Evolutionary conservation across 257 asterid species (phyloP).

Genomic region (Lavandula angustifolia): DNA sequence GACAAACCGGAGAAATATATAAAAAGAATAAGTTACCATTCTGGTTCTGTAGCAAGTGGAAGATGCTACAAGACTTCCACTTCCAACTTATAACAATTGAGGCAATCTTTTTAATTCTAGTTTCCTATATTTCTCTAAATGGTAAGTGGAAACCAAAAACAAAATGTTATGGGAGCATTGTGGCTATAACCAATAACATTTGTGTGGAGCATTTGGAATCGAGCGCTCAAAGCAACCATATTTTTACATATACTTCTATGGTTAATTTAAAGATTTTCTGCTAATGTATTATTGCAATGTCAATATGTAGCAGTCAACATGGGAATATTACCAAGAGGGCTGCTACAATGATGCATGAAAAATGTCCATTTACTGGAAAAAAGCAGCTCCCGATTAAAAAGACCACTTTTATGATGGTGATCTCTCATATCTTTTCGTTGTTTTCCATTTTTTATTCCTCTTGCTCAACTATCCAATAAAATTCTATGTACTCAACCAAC

Average conservation of each 20-base stretch:
- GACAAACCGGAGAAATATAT: conserved; percentile 20
- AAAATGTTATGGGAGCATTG: not conserved
- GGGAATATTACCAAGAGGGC: too few relatives aligned
- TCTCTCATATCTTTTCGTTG: conserved; percentile 28
- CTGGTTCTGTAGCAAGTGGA: conserved; percentile 47
- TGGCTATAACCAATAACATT: conserved; percentile 6
- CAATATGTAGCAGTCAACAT: too few relatives aligned
- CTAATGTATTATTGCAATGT: not conserved
- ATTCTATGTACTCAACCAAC: conserved; percentile 28
- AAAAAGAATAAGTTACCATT: conserved; percentile 18
- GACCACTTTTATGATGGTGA: conserved; percentile 21
- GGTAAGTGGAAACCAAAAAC: conserved; percentile 19
- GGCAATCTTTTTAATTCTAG: conserved; percentile 3
- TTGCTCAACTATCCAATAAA: conserved; percentile 29
- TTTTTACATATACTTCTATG: not conserved
- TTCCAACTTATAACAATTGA: conserved; percentile 23
- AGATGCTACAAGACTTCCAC: conserved; percentile 50
- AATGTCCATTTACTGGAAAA: not conserved
- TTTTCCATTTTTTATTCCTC: conserved; percentile 26
- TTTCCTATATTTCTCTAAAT: conserved; percentile 2
- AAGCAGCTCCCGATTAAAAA: conserved; percentile 21
- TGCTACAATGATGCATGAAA: not conserved
- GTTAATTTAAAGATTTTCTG: not conserved
- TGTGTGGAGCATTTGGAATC: conserved; percentile 12
- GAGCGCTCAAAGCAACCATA: not conserved